Percentiles rank a stretch among this genome's conserved stretches.
Conservation (phyloP, 2,329 filamentous ascomycete genomes). For the Pyricularia grisea region DNA sequence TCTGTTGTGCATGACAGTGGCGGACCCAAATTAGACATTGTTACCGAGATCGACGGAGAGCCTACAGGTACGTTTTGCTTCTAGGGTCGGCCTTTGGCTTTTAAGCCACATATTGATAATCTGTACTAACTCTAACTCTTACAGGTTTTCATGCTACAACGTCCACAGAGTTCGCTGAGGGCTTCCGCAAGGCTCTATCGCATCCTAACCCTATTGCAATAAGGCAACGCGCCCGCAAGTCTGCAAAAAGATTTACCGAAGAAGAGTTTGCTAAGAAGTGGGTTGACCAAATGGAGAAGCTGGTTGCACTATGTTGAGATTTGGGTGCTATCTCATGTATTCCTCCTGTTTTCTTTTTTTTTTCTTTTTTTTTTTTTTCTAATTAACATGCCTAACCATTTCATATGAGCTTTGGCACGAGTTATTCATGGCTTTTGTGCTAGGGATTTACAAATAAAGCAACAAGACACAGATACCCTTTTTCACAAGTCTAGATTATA, state of each 20-base stretch:
- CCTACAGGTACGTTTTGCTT: conserved; percentile 48
- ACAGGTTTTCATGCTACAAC: conserved; percentile 72
- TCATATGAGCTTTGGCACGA: not conserved
- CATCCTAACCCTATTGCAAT: conserved; percentile 66
- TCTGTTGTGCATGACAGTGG: conserved; percentile 89
- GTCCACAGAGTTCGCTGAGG: conserved; percentile 67
- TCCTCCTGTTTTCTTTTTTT: not conserved
- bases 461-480: not conserved
- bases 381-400: not conserved
- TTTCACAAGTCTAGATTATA: not conserved
- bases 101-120: not conserved
- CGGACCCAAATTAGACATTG: conserved; percentile 89
- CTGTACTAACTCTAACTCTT: not conserved
- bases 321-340: not conserved
- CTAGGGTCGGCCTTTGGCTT: not conserved
- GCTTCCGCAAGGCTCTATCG: conserved; percentile 67
- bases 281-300: conserved; percentile 62
- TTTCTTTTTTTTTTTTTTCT: not conserved
- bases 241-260: conserved; percentile 79
- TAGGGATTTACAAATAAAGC: not conserved
- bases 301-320: conserved; percentile 38
- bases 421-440: not conserved
- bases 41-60: conserved; percentile 67
- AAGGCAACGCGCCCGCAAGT: conserved; percentile 64
- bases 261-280: conserved; percentile 75